phyloP scores from a whole-genome alignment of 768 basidiomycete genomes.

The Scleroderma citrinum region DNA sequence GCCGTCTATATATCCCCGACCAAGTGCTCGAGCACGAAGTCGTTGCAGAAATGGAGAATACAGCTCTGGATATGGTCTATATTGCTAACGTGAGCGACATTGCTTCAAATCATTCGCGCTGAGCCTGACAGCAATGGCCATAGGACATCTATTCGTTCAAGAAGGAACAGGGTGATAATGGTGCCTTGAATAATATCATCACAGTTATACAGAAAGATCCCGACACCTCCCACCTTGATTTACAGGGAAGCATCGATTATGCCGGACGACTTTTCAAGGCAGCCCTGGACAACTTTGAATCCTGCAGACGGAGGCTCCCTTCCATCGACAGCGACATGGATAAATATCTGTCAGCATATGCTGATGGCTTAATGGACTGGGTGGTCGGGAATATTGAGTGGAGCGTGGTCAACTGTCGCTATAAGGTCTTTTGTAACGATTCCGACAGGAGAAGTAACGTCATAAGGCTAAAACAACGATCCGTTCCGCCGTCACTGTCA shows the following conservation, averaged over 20 bases:
- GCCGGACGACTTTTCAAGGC: slow-evolving; percentile 15
- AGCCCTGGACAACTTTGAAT: slow-evolving; percentile 17
- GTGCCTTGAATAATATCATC: slow-evolving; percentile 23
- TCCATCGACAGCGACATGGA: slow-evolving; percentile 14
- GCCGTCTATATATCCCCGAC: slow-evolving; percentile 20
- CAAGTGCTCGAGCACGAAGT: slow-evolving; percentile 15
- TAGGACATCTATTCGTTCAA: slow-evolving; percentile 28
- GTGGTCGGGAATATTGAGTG: slow-evolving; percentile 21
- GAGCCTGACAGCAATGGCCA: background rate
- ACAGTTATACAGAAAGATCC: slow-evolving; percentile 23
- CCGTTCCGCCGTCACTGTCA: background rate
- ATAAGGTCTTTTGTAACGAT: slow-evolving; percentile 17
- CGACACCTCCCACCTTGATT: slow-evolving; percentile 15
- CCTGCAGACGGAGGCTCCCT: slow-evolving; percentile 16
- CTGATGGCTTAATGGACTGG: slow-evolving; percentile 25
- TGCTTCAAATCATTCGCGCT: background rate
- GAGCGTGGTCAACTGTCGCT: slow-evolving; percentile 23
- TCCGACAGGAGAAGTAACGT: slow-evolving; percentile 18
- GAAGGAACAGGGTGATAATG: slow-evolving; percentile 23
- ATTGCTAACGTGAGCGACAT: slow-evolving; percentile 17
- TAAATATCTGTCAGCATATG: slow-evolving; percentile 14
- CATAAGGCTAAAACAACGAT: slow-evolving; percentile 11
- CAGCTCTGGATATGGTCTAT: slow-evolving; percentile 21
- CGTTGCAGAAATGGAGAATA: slow-evolving; percentile 23
- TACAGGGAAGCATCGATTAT: slow-evolving; percentile 19